Conservation (phyloP, 495 filamentous ascomycete genomes). For the Bathelium albidoporum region DNA sequence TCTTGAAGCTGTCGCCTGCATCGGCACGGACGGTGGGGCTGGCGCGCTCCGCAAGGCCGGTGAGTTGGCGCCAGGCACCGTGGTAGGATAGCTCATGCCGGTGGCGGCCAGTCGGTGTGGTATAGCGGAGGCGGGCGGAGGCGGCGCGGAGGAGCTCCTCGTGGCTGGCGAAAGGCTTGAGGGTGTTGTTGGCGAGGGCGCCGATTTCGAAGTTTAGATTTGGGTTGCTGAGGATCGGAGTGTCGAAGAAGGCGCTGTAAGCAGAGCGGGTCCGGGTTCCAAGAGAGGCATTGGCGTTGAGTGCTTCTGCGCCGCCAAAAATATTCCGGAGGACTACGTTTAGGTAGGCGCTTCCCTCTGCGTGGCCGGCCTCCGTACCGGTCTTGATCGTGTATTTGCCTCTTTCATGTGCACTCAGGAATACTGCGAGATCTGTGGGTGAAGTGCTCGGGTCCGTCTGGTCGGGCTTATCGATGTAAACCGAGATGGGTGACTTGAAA, state of each 20-base stretch:
- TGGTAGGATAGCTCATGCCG: slow-evolving; percentile 70
- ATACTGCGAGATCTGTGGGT: slow-evolving; percentile 67
- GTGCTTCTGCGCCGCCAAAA: slow-evolving; percentile 86
- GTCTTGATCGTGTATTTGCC: slow-evolving; percentile 73
- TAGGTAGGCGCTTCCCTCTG: slow-evolving; percentile 83
- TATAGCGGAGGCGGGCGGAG: slow-evolving; percentile 63
- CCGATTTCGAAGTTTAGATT: slow-evolving; percentile 65
- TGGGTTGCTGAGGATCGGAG: slow-evolving; percentile 73
- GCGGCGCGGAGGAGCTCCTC: slow-evolving; percentile 82
- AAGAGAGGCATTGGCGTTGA: slow-evolving; percentile 71
- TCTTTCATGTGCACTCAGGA: slow-evolving; percentile 65
- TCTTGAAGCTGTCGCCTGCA: slow-evolving; percentile 87
- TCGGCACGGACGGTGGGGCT: slow-evolving; percentile 72
- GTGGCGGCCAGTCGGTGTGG: slow-evolving; percentile 43
- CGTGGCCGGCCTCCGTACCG: slow-evolving; percentile 82
- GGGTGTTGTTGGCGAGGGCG: slow-evolving; percentile 65
- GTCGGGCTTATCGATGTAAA: slow-evolving; percentile 64
- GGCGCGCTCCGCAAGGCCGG: slow-evolving; percentile 58
- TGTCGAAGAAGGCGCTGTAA: slow-evolving; percentile 72
- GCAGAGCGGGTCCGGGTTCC: slow-evolving; percentile 83
- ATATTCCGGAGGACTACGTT: slow-evolving; percentile 79
- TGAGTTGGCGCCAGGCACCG: slow-evolving; percentile 79
- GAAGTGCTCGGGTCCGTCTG: slow-evolving; percentile 46
- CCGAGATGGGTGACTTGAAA: slow-evolving; percentile 70
- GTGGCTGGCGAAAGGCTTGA: slow-evolving; percentile 85